phyloP scores from a whole-genome alignment of 805 yeast species.

The Starmera pachycereana region DNA sequence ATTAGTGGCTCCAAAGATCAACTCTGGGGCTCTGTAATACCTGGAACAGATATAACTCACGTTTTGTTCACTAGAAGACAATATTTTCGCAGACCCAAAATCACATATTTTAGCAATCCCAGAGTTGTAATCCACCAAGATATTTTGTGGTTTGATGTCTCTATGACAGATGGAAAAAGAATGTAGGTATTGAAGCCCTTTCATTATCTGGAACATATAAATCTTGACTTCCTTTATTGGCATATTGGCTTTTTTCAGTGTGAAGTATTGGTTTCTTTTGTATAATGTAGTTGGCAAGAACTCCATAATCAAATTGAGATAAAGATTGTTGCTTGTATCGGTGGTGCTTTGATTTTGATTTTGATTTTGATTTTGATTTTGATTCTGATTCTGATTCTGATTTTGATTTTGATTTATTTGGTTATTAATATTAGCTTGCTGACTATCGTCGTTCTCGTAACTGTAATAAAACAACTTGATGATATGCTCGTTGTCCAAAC shows the following conservation, averaged over 20 bases:
- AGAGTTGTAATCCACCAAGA: constrained; percentile 74
- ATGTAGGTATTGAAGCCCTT: constrained; percentile 76
- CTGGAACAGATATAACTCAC: constrained; percentile 95
- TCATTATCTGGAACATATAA: constrained; percentile 66
- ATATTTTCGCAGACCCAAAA: constrained; percentile 89
- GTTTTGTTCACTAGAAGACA: constrained; percentile 85
- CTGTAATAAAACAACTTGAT: constrained; percentile 83
- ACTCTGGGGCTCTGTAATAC: constrained; percentile 95
- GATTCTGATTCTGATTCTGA: not conserved
- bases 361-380: not conserved
- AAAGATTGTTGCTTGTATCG: constrained; percentile 48
- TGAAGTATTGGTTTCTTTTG: constrained; percentile 81
- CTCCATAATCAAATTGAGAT: constrained; percentile 82
- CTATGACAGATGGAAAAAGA: constrained; percentile 79
- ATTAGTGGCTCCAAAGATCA: constrained; percentile 93
- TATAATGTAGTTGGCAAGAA: constrained; percentile 94
- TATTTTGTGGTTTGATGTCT: constrained; percentile 85
- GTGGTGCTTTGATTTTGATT: constrained; percentile 3
- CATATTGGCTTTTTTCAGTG: constrained; percentile 66
- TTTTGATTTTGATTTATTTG: no score
- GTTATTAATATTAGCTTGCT: not conserved
- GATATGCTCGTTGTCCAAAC: constrained; percentile 75
- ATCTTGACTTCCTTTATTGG: constrained; percentile 83
- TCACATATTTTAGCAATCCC: constrained; percentile 90
- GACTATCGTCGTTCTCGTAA: constrained; percentile 52